Percentiles rank a stretch among this genome's conserved stretches.
Evolutionary conservation across 345 rosid species (phyloP).

Genomic region (Eucalyptus sideroxylon): DNA sequence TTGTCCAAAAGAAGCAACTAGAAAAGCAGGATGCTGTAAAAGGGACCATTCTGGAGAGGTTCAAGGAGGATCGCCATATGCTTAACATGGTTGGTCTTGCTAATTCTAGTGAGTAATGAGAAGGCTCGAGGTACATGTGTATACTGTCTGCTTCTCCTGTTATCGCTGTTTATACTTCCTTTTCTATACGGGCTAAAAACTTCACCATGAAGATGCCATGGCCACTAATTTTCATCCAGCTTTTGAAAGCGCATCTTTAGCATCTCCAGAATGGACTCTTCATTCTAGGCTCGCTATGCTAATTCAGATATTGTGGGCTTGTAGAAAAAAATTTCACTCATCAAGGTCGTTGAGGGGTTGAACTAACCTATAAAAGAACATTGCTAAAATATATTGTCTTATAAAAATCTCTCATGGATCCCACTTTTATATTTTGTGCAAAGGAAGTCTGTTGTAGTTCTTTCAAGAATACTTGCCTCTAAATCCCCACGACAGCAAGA

Average conservation of each 20-base stretch:
- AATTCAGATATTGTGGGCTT: not conserved
- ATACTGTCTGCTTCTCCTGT: not conserved
- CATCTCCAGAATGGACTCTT: not conserved
- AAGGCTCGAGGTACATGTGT: not conserved
- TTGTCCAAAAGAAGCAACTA: slow-evolving; percentile 17
- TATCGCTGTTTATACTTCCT: not conserved
- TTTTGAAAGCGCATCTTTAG: not conserved
- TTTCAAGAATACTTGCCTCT: not conserved
- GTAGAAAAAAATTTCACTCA: not conserved
- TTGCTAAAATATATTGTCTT: not conserved
- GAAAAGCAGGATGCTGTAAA: slow-evolving; percentile 28
- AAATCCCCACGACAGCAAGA: not conserved
- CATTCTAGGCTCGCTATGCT: not conserved
- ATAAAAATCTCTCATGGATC: not conserved
- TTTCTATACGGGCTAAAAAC: not conserved
- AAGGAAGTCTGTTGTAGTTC: not conserved
- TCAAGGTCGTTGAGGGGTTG: not conserved
- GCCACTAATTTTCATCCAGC: not conserved
- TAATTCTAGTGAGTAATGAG: slow-evolving; percentile 42
- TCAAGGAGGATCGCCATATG: slow-evolving; percentile 85
- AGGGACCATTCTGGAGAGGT: slow-evolving; percentile 62
- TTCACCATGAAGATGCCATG: not conserved
- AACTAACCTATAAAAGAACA: not conserved
- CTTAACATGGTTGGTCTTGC: slow-evolving; percentile 85
- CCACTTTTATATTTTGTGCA: not conserved